These are phyloP conservation scores for Graphilbum sp. DNA, from an alignment of 2,329 filamentous ascomycete species.

Conservation along the genomic window DNA sequence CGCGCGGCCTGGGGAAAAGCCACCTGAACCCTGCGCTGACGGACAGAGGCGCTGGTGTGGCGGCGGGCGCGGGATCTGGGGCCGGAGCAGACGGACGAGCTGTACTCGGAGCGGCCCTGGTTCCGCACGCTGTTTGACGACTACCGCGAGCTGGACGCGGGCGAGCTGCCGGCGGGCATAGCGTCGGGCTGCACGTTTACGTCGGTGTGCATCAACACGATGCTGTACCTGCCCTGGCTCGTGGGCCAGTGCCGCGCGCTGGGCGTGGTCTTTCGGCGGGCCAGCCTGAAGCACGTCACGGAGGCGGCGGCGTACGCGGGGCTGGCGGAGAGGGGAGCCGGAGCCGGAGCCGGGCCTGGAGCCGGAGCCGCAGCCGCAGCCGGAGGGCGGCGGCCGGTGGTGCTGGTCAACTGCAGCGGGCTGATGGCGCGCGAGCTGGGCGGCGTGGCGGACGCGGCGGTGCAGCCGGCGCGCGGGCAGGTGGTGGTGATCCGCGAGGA, in stretches of 20 bases:
- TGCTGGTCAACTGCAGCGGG: conserved; percentile 77
- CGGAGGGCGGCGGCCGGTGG: conserved; percentile 28
- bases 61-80: conserved; percentile 46
- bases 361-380: too few relatives aligned
- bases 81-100: conserved; percentile 27
- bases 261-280: conserved; percentile 52
- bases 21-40: background rate
- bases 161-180: conserved; percentile 44
- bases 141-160: conserved; percentile 43
- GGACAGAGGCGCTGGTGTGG: conserved; percentile 28
- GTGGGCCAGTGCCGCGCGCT: conserved; percentile 61
- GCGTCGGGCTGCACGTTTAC: conserved; percentile 63
- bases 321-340: conserved; percentile 8
- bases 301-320: conserved; percentile 47
- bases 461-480: conserved; percentile 70
- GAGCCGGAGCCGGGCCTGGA: too few relatives aligned
- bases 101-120: conserved; percentile 56
- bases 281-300: conserved; percentile 48
- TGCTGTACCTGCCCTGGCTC: conserved; percentile 77
- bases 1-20: too few relatives aligned
- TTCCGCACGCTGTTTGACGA: conserved; percentile 56
- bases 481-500: conserved; percentile 72
- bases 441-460: conserved; percentile 58
- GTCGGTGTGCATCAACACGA: conserved; percentile 82
- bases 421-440: conserved; percentile 59